A percentile compares a stretch with the other conserved stretches of the same genome.
phyloP scores from a whole-genome alignment of 805 yeast genomes.

The Candida germanica region DNA sequence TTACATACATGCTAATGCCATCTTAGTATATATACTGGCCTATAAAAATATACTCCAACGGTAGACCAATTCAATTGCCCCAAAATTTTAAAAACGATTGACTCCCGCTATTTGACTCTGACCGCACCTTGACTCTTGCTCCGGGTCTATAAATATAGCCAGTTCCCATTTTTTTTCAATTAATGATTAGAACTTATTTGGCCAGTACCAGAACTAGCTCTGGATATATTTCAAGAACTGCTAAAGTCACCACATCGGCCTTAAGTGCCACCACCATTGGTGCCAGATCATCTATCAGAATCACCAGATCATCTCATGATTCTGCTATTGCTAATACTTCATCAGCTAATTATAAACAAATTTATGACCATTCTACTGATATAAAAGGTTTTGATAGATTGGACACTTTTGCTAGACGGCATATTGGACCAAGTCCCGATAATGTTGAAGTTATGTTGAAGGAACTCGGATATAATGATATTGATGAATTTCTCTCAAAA shows the following conservation, averaged over 20 bases:
- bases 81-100: too few species aligned
- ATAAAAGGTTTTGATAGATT: slow-evolving; percentile 34
- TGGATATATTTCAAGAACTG: slow-evolving; percentile 1
- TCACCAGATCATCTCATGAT: too few species aligned
- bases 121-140: too few species aligned
- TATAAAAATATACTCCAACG: too few species aligned
- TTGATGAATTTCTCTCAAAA: slow-evolving; percentile 65
- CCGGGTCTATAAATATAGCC: too few species aligned
- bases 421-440: slow-evolving; percentile 73
- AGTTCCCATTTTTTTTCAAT: too few species aligned
- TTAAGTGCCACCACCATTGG: neutral
- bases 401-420: slow-evolving; percentile 88
- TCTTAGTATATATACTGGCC: too few species aligned
- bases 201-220: slow-evolving; percentile 3
- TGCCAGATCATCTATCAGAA: too few species aligned
- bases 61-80: too few species aligned
- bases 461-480: slow-evolving; percentile 59
- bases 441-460: slow-evolving; percentile 67
- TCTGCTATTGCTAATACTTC: slow-evolving; percentile 48
- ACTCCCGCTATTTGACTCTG: too few species aligned
- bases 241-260: too few species aligned
- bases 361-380: slow-evolving; percentile 41
- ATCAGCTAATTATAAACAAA: slow-evolving; percentile 45
- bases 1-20: too few species aligned
- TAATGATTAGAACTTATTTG: slow-evolving; percentile 1